Base-by-base conservation (phyloP, 1,284 basidiomycete species). In the Cystobasidium pallidum region DNA sequence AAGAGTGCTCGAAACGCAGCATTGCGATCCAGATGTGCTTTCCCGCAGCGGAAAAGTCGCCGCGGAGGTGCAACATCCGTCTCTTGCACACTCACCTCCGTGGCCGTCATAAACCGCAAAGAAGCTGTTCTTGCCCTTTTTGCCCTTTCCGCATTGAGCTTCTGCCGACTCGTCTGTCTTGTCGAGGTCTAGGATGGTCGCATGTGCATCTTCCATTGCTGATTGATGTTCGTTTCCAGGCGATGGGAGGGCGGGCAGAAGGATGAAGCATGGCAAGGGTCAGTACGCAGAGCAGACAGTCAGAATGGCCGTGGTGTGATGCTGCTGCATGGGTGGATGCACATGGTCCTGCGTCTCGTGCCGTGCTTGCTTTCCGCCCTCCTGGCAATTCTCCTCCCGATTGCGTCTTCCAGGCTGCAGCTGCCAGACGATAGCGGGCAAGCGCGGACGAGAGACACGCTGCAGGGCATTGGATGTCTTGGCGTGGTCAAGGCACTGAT, bases 61-160 rank as follows among this genome's bases (percentile, higher is more conserved):
- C 43, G 43, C 43, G n/a, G 43, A 45, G n/a, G 7, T 45, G 11
- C 39, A 41, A 4, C 43, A 39, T 6, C 43, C 43, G 11, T 45
- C 19, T 19, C 19, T n/a, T n/a, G n/a, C 8, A 3, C 43, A 45
- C 89, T 75, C 79, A 94, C 93, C 96, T 75, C 96, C 96, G 80
- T 99, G 96, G 26, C 96, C 96, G 82, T 99, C 96, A 80, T 97
- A 99, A 1, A 99, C 94, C 43, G 91, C 95, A 78, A 98, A 97
- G 82, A 98, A 95, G 0, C 83, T 77, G 65, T 75, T 78, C 79
- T 90, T 90, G 19, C 84, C 84, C 32, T 86, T 84, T 7, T 81
- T 79, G 11, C 78, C 75, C 28, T 80, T 77, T 3, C 67, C 57
- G 80, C 80, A 43, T 3, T 83, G 78, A 52, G 82, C 81, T 70